phyloP scores from a whole-genome alignment of 192 early-diverging fungal species.

The Geranomyces michiganensis region DNA sequence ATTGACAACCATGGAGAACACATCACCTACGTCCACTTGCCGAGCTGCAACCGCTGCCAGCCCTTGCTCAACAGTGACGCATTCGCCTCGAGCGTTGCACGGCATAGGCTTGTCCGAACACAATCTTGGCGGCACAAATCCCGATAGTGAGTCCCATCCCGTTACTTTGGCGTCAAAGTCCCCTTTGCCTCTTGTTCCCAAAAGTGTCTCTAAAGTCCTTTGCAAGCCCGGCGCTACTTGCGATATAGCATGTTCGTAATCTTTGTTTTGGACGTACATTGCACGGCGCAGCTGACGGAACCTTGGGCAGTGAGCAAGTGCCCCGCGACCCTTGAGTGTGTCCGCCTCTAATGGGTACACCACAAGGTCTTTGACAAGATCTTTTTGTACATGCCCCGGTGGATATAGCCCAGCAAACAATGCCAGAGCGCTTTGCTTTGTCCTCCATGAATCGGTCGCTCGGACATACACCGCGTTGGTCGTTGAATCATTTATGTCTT shows the following conservation, averaged over 20 bases:
- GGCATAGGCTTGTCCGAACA: constrained; percentile 4
- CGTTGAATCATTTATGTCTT: background rate
- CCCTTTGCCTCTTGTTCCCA: constrained; percentile 3
- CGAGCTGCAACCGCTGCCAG: constrained; percentile 5
- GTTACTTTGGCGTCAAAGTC: constrained; percentile 2
- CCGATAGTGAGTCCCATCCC: background rate
- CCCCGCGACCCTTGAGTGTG: constrained; percentile 1
- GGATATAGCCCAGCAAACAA: constrained; percentile 5
- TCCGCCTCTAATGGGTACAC: constrained; percentile 10
- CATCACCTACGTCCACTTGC: background rate
- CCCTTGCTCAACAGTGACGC: constrained; percentile 1
- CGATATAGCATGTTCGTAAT: background rate
- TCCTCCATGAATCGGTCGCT: constrained; percentile 8
- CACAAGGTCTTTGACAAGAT: background rate
- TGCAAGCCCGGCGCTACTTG: background rate
- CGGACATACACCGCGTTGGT: background rate
- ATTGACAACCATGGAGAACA: background rate
- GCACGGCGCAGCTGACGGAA: background rate
- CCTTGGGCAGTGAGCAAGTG: constrained; percentile 1
- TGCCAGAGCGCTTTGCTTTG: constrained; percentile 9
- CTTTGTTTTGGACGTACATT: background rate
- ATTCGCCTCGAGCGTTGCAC: background rate
- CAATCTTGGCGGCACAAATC: background rate
- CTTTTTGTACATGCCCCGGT: background rate
- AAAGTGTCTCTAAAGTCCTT: background rate